Evolutionary conservation across 1,284 basidiomycete genomes (phyloP).

Genomic region (Apiotrichum gamsii): DNA sequence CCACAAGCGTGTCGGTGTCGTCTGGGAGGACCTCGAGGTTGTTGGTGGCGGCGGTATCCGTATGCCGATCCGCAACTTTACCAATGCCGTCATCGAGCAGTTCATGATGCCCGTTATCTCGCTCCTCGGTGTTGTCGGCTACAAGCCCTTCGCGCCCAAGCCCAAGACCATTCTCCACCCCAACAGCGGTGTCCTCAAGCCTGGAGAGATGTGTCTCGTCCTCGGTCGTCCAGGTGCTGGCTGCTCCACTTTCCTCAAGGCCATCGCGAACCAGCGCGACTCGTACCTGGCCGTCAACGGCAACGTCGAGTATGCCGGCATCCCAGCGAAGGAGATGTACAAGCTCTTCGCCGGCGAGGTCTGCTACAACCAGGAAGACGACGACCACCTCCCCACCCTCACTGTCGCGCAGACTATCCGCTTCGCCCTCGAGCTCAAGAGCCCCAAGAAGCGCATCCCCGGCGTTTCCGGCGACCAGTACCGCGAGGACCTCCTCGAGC

Average conservation of each 20-base stretch:
- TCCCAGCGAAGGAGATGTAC: conserved; percentile 51
- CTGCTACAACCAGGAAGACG: conserved; percentile 67
- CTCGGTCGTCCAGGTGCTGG: conserved; percentile 51
- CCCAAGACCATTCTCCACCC: conserved; percentile 53
- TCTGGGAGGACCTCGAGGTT: conserved; percentile 54
- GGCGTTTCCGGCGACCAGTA: conserved; percentile 50
- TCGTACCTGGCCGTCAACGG: conserved; percentile 51
- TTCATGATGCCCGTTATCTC: conserved; percentile 46
- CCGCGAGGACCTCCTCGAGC: conserved; percentile 52
- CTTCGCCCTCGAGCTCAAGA: conserved; percentile 54
- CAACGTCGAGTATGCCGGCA: conserved; percentile 55
- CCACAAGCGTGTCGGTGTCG: conserved; percentile 70
- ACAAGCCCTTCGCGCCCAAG: conserved; percentile 20
- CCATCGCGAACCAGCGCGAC: conserved; percentile 54
- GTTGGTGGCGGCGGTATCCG: conserved; percentile 61
- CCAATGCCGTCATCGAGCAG: conserved; percentile 49
- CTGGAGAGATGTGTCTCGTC: conserved; percentile 56
- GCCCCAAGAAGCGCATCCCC: conserved; percentile 52
- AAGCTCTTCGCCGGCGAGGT: conserved; percentile 53
- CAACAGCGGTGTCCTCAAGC: conserved; percentile 67
- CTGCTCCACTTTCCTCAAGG: conserved; percentile 50
- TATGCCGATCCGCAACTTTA: conserved; percentile 57
- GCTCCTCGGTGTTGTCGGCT: conserved; percentile 18
- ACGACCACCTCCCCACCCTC: conserved; percentile 59
- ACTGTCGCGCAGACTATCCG: conserved; percentile 56